Evolutionary conservation across 1,139 yeast genomes (phyloP), one percentile per base, ranked within the genome.

Genomic region (Candida albicans): DNA sequence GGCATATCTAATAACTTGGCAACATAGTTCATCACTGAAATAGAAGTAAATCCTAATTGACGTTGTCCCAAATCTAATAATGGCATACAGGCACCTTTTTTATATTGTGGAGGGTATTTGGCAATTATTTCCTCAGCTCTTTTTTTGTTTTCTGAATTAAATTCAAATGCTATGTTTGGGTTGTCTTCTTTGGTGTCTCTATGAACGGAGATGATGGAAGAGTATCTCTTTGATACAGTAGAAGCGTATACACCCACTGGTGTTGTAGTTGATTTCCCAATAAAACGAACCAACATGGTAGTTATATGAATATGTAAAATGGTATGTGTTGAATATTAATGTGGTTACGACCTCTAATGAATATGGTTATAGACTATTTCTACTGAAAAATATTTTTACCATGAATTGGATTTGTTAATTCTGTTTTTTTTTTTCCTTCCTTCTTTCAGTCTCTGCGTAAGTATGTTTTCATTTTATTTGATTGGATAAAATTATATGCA

Each of bases 21-120:
- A 36, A 88, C 96, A 62, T 91, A 90, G 70, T 91, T 89, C 93
- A 93, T 87, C 50, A 90, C 96, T 25, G 91, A 77, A 53, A 89
- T 87, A 39, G 96, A 86, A 39, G 95, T 86, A 73, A 84, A 88
- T 0, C 96, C 96, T 47, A 76, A 74, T 68, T 88, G 96, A 61
- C 95, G 87, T 68, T 88, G 96, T 37, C 95, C 96, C 56, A 88
- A 73, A 61, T 87, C 95, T 54, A 88, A 76, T 48, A 88, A 74
- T 14, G 96, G 96, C 95, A 88, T 87, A 50, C 84, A 82, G 3
- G 96, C 96, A 25, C 87, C 89, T 67, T 88, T 88, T 64, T 87
- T 87, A 68, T 88, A 88, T 64, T 87, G 93, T 35, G 87, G 75
- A 25, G 96, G 96, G 64, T 87, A 87, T 67, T 86, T 86, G 55